These are phyloP conservation scores for Tylopilus rubrobrunneus DNA, from an alignment of 768 basidiomycete species.

Conservation along the genomic window DNA sequence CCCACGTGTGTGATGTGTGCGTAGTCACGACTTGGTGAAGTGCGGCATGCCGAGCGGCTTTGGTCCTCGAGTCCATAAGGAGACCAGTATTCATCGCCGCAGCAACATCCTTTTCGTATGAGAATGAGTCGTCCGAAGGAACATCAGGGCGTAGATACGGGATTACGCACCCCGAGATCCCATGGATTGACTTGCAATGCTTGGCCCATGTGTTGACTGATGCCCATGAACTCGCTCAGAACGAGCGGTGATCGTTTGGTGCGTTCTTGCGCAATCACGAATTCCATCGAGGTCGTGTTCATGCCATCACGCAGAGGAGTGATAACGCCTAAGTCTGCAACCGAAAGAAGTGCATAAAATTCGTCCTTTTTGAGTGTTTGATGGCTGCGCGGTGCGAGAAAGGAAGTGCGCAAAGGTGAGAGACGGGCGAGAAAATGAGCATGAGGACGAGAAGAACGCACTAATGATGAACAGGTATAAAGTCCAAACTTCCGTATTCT, in stretches of 20 bases:
- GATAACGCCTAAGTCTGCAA: conserved; percentile 92
- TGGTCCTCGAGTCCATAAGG: conserved; percentile 75
- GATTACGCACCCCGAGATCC: conserved; percentile 73
- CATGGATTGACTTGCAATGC: conserved; percentile 94
- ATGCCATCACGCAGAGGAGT: conserved; percentile 96
- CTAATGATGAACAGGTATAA: conserved; percentile 98
- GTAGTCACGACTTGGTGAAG: conserved; percentile 84
- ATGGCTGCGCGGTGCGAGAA: conserved; percentile 53
- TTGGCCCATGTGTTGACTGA: conserved; percentile 85
- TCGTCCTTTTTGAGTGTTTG: conserved; percentile 97
- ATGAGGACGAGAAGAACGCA: conserved; percentile 39
- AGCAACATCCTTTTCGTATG: conserved; percentile 64
- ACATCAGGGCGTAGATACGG: not conserved
- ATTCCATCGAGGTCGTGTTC: conserved; percentile 99
- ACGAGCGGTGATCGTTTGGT: conserved; percentile 84
- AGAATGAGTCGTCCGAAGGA: not conserved
- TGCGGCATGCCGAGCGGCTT: conserved; percentile 64
- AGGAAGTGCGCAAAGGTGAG: not conserved
- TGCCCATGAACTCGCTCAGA: conserved; percentile 97
- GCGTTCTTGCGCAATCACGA: conserved; percentile 87
- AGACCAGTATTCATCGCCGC: conserved; percentile 88
- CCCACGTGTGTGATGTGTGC: conserved; percentile 96
- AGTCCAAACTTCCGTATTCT: conserved; percentile 90
- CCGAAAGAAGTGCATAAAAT: conserved; percentile 91
- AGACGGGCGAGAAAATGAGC: not conserved